Conservation (phyloP, 2,329 filamentous ascomycete genomes). For the Monilinia vaccinii-corymbosi region DNA sequence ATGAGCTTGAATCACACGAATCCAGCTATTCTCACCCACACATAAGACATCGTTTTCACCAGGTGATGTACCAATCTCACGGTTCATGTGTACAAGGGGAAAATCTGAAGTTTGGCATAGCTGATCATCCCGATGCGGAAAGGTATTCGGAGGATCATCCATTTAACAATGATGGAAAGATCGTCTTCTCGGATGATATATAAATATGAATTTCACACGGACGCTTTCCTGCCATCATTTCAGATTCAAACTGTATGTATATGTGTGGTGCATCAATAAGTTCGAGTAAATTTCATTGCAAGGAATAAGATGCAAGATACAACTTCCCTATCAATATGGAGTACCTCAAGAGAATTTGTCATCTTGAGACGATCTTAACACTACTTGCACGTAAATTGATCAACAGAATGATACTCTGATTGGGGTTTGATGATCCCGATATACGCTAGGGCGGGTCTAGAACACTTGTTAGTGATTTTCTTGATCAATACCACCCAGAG, state of each 20-base stretch:
- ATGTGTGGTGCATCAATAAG: background rate
- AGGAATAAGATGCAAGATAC: background rate
- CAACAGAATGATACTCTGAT: background rate
- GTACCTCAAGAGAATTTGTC: background rate
- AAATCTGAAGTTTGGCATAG: constrained; percentile 5
- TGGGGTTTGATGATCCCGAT: background rate
- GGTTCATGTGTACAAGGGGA: background rate
- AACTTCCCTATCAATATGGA: background rate
- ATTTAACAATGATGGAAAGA: constrained; percentile 1
- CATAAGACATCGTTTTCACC: background rate
- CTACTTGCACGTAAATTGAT: background rate
- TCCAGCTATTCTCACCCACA: background rate
- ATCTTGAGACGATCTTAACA: background rate
- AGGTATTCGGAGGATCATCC: constrained; percentile 1
- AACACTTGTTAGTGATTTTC: background rate
- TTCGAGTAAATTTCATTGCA: background rate
- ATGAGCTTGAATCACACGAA: background rate
- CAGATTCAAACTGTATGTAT: background rate
- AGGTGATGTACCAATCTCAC: background rate
- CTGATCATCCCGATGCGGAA: background rate
- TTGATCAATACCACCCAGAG: background rate
- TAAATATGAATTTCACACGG: background rate
- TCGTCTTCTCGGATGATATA: background rate
- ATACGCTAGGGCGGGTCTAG: background rate
- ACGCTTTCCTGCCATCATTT: background rate